Base-by-base conservation (phyloP, 1,284 basidiomycete genomes). In the Ceratobasidium sp. region DNA sequence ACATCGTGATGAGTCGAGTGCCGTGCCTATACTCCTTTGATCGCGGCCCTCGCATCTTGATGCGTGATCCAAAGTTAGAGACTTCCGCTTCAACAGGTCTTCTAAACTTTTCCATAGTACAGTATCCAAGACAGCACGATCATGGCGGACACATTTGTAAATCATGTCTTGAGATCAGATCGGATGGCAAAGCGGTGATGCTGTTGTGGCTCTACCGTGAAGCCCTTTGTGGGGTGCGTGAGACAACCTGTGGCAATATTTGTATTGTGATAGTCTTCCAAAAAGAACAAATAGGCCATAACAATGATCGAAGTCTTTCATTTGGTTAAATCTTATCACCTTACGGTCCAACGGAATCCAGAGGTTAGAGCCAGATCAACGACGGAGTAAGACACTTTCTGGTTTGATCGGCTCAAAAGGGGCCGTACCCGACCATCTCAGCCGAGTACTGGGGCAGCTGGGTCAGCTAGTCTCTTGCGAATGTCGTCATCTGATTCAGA, bases 231-330 rank as follows among this genome's bases (percentile, higher is more conserved):
- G 9, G 4, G 18, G 28, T 12, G 52, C 28, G 23, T 53, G 52
- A 53, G 52, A 53, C 52, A 53, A 50, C 6, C 30, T 14, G 48
- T 28, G 26, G 26, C 48, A 4, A 28, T 6, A 5, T 45, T 50
- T 50, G 16, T 50, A 4, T 6, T 26, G 48, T 28, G 16, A 50
- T 28, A 28, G 14, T 23, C 6, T 50, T 3, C 4, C 28, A 53
- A 53, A 53, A 53, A 32, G 52, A 32, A 18, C 52, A 53, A 53
- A 53, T 14, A 53, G 28, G 10, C 14, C 52, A 53, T 53, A 53
- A 53, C 52, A 53, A 32, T 14, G 6, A 8, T 8, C 52, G 48
- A 30, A 12, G 52, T 14, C 48, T 26, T 50, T 23, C 21, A 50
- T n/a, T n/a, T n/a, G n/a, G n/a, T n/a, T n/a, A n/a, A n/a, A n/a